Conservation (phyloP, 1,284 basidiomycete species). For the Cutaneotrichosporon dermatis region DNA sequence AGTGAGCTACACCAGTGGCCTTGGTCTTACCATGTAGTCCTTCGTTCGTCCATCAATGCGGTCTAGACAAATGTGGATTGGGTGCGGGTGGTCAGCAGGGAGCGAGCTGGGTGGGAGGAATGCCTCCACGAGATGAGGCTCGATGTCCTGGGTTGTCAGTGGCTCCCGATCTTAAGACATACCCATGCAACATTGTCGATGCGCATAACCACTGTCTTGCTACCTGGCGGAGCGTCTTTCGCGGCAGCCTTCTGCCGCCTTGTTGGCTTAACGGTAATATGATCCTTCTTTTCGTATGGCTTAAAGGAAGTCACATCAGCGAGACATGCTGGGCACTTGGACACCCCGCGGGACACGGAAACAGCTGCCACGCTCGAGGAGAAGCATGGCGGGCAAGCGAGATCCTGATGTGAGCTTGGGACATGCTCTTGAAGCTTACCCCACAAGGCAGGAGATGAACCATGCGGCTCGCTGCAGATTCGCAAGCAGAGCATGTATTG, state of each 20-base stretch:
- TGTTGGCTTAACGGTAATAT: neutral
- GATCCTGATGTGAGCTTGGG: slow-evolving; percentile 15
- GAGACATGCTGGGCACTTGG: slow-evolving; percentile 36
- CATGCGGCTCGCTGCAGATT: neutral
- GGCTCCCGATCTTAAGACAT: neutral
- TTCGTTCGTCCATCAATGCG: slow-evolving; percentile 44
- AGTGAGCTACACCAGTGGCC: slow-evolving; percentile 2
- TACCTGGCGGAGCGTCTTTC: neutral
- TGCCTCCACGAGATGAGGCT: slow-evolving; percentile 36
- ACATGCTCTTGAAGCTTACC: neutral
- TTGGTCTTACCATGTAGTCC: slow-evolving; percentile 42
- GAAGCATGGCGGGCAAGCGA: slow-evolving; percentile 37
- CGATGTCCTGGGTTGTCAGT: slow-evolving; percentile 36
- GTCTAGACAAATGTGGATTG: slow-evolving; percentile 47
- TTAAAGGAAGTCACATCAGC: slow-evolving; percentile 22
- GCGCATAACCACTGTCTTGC: slow-evolving; percentile 32
- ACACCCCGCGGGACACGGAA: slow-evolving; percentile 25
- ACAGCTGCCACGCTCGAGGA: slow-evolving; percentile 37
- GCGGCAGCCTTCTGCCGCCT: neutral
- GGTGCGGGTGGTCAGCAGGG: slow-evolving; percentile 28
- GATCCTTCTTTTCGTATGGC: neutral
- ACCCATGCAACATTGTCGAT: slow-evolving; percentile 50
- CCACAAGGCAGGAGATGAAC: slow-evolving; percentile 5
- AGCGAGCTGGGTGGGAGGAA: slow-evolving; percentile 42
- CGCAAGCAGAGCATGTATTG: slow-evolving; percentile 5